Base-by-base conservation (phyloP, 202 grass and related monocot species). In the Sporobolus alterniflorus region DNA sequence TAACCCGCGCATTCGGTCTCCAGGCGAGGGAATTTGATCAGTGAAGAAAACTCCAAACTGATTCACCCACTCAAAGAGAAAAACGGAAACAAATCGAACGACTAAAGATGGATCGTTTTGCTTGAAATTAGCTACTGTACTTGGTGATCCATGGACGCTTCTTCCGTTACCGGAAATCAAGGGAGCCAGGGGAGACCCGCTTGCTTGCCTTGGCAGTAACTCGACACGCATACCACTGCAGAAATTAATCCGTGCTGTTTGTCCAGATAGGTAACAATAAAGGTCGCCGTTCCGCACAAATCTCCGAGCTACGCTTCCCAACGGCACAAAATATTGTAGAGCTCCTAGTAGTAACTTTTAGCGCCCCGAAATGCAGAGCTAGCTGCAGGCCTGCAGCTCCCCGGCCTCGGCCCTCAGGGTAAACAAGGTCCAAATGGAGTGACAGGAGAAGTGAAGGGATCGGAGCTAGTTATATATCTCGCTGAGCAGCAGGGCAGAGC, bases 151-250 rank as follows among this genome's bases (percentile, higher is more conserved):
- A 66, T n/a, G 73, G 73, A 59, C 40, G 72, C 36, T 39, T 39
- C 40, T 64, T 57, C 60, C 46, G 24, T 70, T 11, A 69, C 56
- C 88, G 16, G 65, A 65, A 85, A 85, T 72, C 72, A 31, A 22
- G 82, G 74, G 71, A 48, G n/a, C 17, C 43, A 74, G 50, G 80
- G 63, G 80, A 41, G 46, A 31, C 54, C 16, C 16, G 9, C 22
- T 89, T 60, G 83, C 83, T 85, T 89, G 67, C 67, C 77, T 49
- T 71, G 10, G 69, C 77, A 24, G 88, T 32, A 62, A 85, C 82
- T 43, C 17, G 20, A 61, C 75, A 80, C 81, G 34, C 11, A 84
- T 76, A 36, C 71, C 43, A 48, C 51, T 49, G 43, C 44, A 31
- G 74, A 72, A 85, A 85, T 57, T 77, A 79, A 50, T 79, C 46